Conservation (phyloP, 192 early-diverging fungal species). For the Linnemannia zychae region DNA sequence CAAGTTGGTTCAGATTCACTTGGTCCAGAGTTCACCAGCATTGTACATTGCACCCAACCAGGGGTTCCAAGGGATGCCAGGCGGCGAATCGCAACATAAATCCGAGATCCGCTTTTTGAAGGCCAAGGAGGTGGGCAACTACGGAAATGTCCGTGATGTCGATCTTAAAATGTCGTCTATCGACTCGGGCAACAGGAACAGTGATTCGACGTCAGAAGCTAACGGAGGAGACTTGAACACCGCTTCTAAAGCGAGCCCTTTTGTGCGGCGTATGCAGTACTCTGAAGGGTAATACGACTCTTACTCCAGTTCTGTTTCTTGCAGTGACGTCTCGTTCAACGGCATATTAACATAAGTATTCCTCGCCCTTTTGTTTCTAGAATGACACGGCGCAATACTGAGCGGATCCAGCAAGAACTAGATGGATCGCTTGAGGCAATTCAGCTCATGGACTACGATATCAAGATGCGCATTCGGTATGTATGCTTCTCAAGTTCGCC, state of each 20-base stretch:
- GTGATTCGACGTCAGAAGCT: neutral
- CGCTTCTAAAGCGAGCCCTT: neutral
- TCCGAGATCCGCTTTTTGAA: neutral
- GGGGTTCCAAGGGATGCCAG: neutral
- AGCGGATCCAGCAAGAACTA: constrained; percentile 19
- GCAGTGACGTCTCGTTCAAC: neutral
- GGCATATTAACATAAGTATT: neutral
- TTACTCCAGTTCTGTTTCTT: too few species aligned
- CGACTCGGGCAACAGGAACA: neutral
- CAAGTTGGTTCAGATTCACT: constrained; percentile 20
- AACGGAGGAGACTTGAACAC: neutral
- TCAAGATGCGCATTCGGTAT: constrained; percentile 51
- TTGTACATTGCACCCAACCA: constrained; percentile 16
- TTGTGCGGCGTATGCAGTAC: constrained; percentile 20
- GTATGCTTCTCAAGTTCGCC: neutral
- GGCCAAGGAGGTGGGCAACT: constrained; percentile 13
- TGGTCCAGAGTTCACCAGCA: neutral
- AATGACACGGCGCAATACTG: constrained; percentile 21
- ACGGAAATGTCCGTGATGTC: constrained; percentile 12
- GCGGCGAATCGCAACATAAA: neutral
- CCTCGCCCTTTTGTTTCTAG: neutral
- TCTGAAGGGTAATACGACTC: constrained; percentile 11
- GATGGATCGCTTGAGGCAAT: constrained; percentile 15
- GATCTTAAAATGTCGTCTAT: constrained; percentile 23
- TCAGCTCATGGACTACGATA: constrained; percentile 30